Evolutionary conservation across 495 filamentous ascomycete genomes (phyloP).

Genomic region (Penicillium ochrochloron): DNA sequence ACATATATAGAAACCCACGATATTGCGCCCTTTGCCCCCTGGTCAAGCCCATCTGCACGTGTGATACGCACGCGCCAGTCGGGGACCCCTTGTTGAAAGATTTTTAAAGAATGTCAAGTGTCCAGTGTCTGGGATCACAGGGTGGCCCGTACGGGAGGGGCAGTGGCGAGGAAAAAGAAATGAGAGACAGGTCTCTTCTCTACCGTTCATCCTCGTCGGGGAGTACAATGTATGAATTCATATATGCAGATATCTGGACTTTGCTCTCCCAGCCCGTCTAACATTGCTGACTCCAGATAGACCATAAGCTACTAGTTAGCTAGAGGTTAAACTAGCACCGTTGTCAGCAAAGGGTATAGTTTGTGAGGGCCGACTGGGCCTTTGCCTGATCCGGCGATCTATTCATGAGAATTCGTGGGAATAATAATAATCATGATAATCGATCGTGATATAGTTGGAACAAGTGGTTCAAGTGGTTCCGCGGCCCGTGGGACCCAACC

Average conservation of each 20-base stretch:
- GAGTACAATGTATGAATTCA: not conserved
- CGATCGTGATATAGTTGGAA: not conserved
- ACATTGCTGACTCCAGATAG: not conserved
- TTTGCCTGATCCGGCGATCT: conserved; percentile 14
- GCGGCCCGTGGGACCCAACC: conserved; percentile 9
- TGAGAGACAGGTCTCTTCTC: not conserved
- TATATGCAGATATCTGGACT: not conserved
- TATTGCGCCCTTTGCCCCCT: not conserved
- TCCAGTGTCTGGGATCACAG: not conserved
- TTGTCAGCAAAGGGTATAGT: not conserved
- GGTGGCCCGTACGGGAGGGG: conserved; percentile 19
- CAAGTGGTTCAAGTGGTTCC: conserved; percentile 1
- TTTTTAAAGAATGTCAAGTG: conserved; percentile 3
- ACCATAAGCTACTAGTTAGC: not conserved
- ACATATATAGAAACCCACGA: not conserved
- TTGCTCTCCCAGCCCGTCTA: not conserved
- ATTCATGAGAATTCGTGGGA: not conserved
- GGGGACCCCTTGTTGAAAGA: conserved; percentile 16
- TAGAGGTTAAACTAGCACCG: not conserved
- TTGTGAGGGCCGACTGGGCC: too few species aligned
- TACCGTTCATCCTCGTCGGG: not conserved
- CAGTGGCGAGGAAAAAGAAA: conserved; percentile 12
- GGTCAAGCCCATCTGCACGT: conserved; percentile 18
- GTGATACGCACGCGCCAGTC: conserved; percentile 27
- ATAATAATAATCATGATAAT: not conserved